These are phyloP conservation scores for Didymella segeticola DNA, from an alignment of 2,329 filamentous ascomycete genomes.

Conservation along the genomic window DNA sequence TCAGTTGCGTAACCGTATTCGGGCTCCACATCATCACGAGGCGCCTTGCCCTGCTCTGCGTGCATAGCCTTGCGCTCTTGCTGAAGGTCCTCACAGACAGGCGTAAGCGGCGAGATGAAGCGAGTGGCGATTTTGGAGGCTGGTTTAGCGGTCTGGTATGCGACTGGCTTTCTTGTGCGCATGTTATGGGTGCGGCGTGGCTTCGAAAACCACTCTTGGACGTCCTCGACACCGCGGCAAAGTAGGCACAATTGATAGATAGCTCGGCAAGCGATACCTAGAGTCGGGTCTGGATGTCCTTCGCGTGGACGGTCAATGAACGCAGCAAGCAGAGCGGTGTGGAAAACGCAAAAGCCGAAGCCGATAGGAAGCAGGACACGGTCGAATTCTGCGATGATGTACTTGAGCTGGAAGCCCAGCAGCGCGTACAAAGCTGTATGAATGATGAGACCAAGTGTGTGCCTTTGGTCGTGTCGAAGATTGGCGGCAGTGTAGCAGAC, in stretches of 20 bases:
- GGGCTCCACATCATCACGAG: neutral
- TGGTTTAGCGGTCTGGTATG: neutral
- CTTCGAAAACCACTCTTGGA: neutral
- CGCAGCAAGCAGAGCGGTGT: neutral
- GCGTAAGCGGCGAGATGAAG: constrained; percentile 8
- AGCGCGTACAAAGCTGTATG: constrained; percentile 2
- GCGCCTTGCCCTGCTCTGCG: neutral
- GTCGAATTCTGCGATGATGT: constrained; percentile 2
- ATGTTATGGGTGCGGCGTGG: too few species aligned
- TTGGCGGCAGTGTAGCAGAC: neutral
- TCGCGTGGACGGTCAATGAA: neutral
- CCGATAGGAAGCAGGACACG: constrained; percentile 1
- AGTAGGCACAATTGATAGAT: neutral
- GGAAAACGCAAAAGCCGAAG: neutral
- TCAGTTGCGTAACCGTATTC: neutral
- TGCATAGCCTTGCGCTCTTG: constrained; percentile 4
- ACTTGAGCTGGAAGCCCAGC: neutral
- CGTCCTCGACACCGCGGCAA: neutral
- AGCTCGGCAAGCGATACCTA: neutral
- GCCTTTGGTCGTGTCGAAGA: neutral
- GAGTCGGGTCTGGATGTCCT: neutral
- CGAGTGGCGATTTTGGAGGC: constrained; percentile 5
- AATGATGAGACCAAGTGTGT: neutral
- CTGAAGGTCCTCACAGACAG: constrained; percentile 9
- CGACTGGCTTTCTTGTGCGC: neutral